Evolutionary conservation across 768 basidiomycete species (phyloP).

Genomic region (Collybia nuda): DNA sequence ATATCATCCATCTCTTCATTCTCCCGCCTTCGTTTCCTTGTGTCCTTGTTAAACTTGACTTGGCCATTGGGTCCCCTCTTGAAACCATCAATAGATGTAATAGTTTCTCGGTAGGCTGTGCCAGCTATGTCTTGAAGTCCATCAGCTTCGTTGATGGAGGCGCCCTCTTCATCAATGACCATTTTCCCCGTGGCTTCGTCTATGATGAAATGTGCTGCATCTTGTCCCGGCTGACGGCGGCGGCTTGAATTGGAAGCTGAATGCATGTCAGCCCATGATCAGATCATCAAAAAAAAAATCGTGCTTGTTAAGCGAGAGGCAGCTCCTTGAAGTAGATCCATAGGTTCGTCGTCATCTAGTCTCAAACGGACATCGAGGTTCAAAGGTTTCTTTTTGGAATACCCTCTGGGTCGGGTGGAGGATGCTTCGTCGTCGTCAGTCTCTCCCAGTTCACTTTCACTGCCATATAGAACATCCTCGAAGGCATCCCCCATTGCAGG

Average conservation of each 20-base stretch:
- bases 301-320: slow-evolving; percentile 68
- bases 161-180: slow-evolving; percentile 64
- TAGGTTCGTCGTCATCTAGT: slow-evolving; percentile 89
- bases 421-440: slow-evolving; percentile 63
- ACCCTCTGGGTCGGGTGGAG: slow-evolving; percentile 16
- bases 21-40: slow-evolving; percentile 85
- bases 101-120: slow-evolving; percentile 77
- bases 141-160: slow-evolving; percentile 42
- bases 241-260: slow-evolving; percentile 46
- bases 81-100: slow-evolving; percentile 89
- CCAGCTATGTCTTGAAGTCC: slow-evolving; percentile 59
- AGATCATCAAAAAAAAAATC: slow-evolving; percentile 23
- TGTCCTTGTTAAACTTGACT: slow-evolving; percentile 96
- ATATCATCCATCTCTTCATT: slow-evolving; percentile 64
- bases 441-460: slow-evolving; percentile 86
- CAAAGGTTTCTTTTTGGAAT: slow-evolving; percentile 31
- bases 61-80: slow-evolving; percentile 80
- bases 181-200: slow-evolving; percentile 84
- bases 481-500: slow-evolving; percentile 82
- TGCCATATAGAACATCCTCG: slow-evolving; percentile 96
- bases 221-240: slow-evolving; percentile 80
- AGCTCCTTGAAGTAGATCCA: slow-evolving; percentile 88
- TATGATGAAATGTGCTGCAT: slow-evolving; percentile 82
- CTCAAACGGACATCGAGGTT: slow-evolving; percentile 63
- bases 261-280: not conserved